Evolutionary conservation across 345 rosid species (phyloP).

Genomic region (Arabidopsis arenosa): DNA sequence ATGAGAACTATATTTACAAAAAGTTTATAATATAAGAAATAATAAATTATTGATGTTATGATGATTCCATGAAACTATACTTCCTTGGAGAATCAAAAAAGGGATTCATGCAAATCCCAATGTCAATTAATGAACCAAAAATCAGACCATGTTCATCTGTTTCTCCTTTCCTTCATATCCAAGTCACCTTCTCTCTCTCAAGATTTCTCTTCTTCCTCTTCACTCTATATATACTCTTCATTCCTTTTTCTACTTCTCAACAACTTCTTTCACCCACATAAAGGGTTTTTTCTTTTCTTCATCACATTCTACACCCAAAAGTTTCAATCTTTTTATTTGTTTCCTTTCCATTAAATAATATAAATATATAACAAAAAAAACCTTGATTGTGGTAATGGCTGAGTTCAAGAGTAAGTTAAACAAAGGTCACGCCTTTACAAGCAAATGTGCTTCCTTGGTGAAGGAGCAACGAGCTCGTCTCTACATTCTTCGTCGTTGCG

Average conservation of each 20-base stretch:
- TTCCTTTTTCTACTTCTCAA: conserved; percentile 2
- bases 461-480: conserved; percentile 75
- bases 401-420: conserved; percentile 51
- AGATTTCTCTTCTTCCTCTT: conserved; percentile 33
- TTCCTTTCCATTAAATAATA: conserved; percentile 1
- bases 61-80: conserved; percentile 34
- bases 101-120: conserved; percentile 43
- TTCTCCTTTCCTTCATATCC: conserved; percentile 45
- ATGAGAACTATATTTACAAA: neutral
- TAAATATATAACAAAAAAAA: neutral
- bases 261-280: conserved; percentile 33
- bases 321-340: conserved; percentile 5
- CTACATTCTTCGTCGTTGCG: conserved; percentile 80
- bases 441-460: conserved; percentile 69
- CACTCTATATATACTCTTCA: conserved; percentile 37
- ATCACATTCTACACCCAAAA: conserved; percentile 25
- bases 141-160: conserved; percentile 46
- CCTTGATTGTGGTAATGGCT: conserved; percentile 45
- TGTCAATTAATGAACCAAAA: conserved; percentile 40
- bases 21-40: neutral
- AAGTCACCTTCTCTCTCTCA: conserved; percentile 32
- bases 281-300: conserved; percentile 22
- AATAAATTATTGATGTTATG: conserved; percentile 22
- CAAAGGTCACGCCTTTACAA: conserved; percentile 57
- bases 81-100: conserved; percentile 37